Evolutionary conservation across 1,139 yeast species (phyloP), one percentile per base, ranked within the genome.

Genomic region (Nakaseomyces delphensis): DNA sequence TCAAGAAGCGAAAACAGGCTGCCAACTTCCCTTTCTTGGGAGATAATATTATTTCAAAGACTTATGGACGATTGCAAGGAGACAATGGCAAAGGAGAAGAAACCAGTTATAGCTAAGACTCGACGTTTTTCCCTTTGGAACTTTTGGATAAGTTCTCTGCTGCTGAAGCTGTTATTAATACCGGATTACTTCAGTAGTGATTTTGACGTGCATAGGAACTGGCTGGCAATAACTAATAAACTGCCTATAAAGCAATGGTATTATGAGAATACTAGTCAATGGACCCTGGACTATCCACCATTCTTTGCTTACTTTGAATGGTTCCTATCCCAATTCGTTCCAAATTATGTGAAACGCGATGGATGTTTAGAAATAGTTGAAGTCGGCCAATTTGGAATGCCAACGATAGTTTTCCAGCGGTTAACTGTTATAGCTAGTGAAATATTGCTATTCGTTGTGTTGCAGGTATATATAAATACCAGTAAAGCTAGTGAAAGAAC

Each of bases 261-360:
- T 59, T 62, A 70, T 37, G 96, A 91, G 55, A 65, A 71, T 20
- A 87, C 95, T 0, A 82, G 85, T 32, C 91, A 83, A 59, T 91
- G 98, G 97, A 91, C 98, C 0, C 67, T 93, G 41, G 98, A 91
- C 63, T 91, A 91, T 63, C 98, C 99, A 4, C 99, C 99, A 0
- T 85, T 87, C 57, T 91, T 91, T 62, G 98, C 98, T 0, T 87
- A 86, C 61, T 89, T 91, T 55, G 98, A 91, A 61, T 86, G 89
- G 83, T 33, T 71, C 1, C 60, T 91, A 43, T 73, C 95, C 0
- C 79, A 71, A 41, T 71, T 83, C 45, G 89, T 84, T 1, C 96
- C 96, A 0, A 46, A 56, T 1, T 39, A 63, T 1, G 94, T 84
- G 1, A 68, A 65, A 15, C 60, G 68, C 0, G 96, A 91, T 60